These are phyloP conservation scores for Aspergillus biplanus DNA, from an alignment of 495 filamentous ascomycete species.

Conservation along the genomic window DNA sequence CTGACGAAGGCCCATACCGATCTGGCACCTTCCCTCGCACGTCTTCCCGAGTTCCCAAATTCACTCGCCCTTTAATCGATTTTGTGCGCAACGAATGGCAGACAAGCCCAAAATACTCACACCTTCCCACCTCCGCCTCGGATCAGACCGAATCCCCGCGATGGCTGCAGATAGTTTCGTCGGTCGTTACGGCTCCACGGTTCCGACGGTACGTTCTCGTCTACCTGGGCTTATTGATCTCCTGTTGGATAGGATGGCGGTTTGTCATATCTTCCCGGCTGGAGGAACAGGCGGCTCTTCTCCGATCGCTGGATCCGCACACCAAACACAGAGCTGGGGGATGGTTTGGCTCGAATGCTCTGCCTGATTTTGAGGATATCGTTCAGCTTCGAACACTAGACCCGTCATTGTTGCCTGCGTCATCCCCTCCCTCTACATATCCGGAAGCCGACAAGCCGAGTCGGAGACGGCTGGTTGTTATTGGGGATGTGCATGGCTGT, in stretches of 20 bases:
- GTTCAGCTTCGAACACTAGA: slow-evolving; percentile 34
- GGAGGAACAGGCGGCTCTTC: slow-evolving; percentile 40
- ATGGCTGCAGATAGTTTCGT: slow-evolving; percentile 36
- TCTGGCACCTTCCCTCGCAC: slow-evolving; percentile 10
- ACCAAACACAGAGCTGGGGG: slow-evolving; percentile 37
- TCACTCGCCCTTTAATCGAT: slow-evolving; percentile 47
- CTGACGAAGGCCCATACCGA: slow-evolving; percentile 21
- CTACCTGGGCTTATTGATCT: slow-evolving; percentile 43
- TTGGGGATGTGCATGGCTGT: slow-evolving; percentile 94
- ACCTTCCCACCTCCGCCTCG: slow-evolving; percentile 25
- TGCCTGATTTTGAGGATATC: slow-evolving; percentile 52
- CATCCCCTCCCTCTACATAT: neutral
- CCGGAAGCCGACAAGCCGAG: slow-evolving; percentile 6
- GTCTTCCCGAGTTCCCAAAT: slow-evolving; percentile 21
- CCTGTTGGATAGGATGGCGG: slow-evolving; percentile 46
- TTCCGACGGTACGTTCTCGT: slow-evolving; percentile 52
- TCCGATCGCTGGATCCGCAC: slow-evolving; percentile 40
- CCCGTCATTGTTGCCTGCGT: slow-evolving; percentile 28
- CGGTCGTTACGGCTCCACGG: slow-evolving; percentile 46
- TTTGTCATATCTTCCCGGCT: slow-evolving; percentile 43
- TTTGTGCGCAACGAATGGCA: slow-evolving; percentile 54
- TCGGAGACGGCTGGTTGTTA: slow-evolving; percentile 62
- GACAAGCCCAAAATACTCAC: slow-evolving; percentile 28
- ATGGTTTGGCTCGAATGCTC: slow-evolving; percentile 53
- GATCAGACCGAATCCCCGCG: slow-evolving; percentile 26